Evolutionary conservation across 2,329 filamentous ascomycete species (phyloP), one percentile per base, ranked within the genome.

Genomic region (Aureobasidium sp.): DNA sequence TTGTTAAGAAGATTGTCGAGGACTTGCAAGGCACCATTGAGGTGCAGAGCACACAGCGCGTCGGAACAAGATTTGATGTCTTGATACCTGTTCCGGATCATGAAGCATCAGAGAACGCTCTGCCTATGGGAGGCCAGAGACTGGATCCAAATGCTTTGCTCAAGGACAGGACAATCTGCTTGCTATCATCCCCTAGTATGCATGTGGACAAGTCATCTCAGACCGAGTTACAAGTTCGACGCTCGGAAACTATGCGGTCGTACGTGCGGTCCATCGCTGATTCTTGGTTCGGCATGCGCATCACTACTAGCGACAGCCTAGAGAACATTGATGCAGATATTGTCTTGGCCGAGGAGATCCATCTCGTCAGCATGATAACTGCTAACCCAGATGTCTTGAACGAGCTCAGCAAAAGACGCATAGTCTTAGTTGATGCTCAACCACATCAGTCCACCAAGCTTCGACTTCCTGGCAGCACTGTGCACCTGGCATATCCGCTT

Each of bases 1-100:
- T 75, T 51, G 71, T 73, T 6, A 68, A 69, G 34, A 63, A 69
- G n/a, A 66, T 74, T 12, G 68, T 70, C 1, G 64, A 69, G 12
- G 63, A 66, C 7, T 53, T 73, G 12, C 63, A 63, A 2, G 71
- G 67, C 2, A 65, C 63, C 1, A 67, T 74, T 5, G 50, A 42
- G 23, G 50, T 55, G 8, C 37, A 62, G 17, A 62, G 59, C 17
- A 46, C 27, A 9, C 48, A 53, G 39, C 50, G 59, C 3, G 8
- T 42, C 4, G 59, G 59, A 5, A 62, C 59, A 17, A 39, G 59
- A 3, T 53, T 62, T 23, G 59, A 62, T 9, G 59, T 62, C 9
- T n/a, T 55, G 13, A 34, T 62, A 3, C 58, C 58, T 17, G 3
- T 57, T 1, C 32, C 52, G 5, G 23, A 59, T 23, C 13, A 6